A percentile compares a stretch with the other conserved stretches of the same genome.
phyloP scores from a whole-genome alignment of 2,329 filamentous ascomycete genomes.

The Neurospora sp. region DNA sequence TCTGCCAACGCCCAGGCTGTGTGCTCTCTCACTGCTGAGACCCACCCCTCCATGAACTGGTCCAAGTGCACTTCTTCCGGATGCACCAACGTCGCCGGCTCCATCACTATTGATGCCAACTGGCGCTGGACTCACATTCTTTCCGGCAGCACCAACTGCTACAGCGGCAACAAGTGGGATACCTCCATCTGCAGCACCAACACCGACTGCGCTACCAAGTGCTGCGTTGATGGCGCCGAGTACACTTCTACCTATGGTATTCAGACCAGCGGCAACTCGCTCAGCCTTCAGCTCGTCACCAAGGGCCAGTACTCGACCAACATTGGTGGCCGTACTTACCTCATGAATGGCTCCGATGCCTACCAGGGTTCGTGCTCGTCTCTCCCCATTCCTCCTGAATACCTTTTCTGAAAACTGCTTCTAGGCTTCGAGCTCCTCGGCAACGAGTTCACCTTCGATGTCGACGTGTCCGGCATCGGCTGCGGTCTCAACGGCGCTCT shows the following conservation, averaged over 20 bases:
- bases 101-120: conserved; percentile 48
- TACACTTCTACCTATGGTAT: conserved; percentile 44
- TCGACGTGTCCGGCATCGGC: conserved; percentile 56
- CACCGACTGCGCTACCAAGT: conserved; percentile 36
- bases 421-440: conserved; percentile 51
- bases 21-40: conserved; percentile 37
- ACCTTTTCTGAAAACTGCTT: not conserved
- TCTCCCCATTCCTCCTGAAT: not conserved
- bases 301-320: conserved; percentile 36
- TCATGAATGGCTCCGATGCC: conserved; percentile 49
- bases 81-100: conserved; percentile 39
- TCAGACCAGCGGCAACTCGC: conserved; percentile 37
- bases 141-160: conserved; percentile 42
- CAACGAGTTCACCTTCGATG: conserved; percentile 63
- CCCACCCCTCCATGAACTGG: conserved; percentile 43
- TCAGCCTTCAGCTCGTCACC: conserved; percentile 49
- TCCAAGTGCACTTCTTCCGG: conserved; percentile 40
- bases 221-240: conserved; percentile 44
- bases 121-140: conserved; percentile 50
- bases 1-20: conserved; percentile 38
- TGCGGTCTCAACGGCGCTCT: conserved; percentile 65
- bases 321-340: conserved; percentile 49
- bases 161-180: conserved; percentile 41
- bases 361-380: conserved; percentile 38
- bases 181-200: conserved; percentile 29